Base-by-base conservation (phyloP, 1,284 basidiomycete genomes). In the Sporisorium iseilematis-ciliati region DNA sequence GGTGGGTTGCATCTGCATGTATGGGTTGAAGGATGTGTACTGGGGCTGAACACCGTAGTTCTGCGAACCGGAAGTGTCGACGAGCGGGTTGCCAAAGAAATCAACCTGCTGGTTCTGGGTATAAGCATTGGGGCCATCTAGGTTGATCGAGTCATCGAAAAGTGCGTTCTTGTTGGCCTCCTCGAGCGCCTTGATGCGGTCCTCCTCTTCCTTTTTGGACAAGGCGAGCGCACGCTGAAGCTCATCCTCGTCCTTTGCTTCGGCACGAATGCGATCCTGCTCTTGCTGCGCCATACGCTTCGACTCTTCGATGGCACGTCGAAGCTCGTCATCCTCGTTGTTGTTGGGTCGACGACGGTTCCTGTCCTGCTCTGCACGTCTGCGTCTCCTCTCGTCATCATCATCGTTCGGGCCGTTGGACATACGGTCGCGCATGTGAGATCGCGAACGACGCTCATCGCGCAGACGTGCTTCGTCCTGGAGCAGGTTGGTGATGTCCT, bases 401-500 rank as follows among this genome's bases (percentile, higher is more conserved):
- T 92, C 91, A 53, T 80, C 76, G 20, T 90, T 90, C 10, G 65
- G 67, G n/a, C 63, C 60, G 38, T 53, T 66, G 49, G 74, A 72
- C 94, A 98, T 96, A 20, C 96, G 91, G 87, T 97, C 94, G 45
- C 95, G 91, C 95, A 98, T 99, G 69, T 90, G 89, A 4, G 95
- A 94, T 26, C 96, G 89, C 50, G 90, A 90, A 25, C 91, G 89
- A 46, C 97, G 90, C 86, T 96, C 95, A 74, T 93, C 91, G 7
- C 94, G 90, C 63, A 99, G 89, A 18, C 95, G 90, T 4, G 89
- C 87, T 76, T 97, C 92, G 84, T 99, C 97, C 84, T 91, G 89
- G n/a, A 99, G 89, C 7, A 99, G 89, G 84, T 95, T 95, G 42
- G 95, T 96, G 86, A 99, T 98, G 83, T 99, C 97, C 86, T 99